These are phyloP conservation scores for Pezizomycotina sp. DNA, from an alignment of 2,329 filamentous ascomycete genomes.

Conservation along the genomic window DNA sequence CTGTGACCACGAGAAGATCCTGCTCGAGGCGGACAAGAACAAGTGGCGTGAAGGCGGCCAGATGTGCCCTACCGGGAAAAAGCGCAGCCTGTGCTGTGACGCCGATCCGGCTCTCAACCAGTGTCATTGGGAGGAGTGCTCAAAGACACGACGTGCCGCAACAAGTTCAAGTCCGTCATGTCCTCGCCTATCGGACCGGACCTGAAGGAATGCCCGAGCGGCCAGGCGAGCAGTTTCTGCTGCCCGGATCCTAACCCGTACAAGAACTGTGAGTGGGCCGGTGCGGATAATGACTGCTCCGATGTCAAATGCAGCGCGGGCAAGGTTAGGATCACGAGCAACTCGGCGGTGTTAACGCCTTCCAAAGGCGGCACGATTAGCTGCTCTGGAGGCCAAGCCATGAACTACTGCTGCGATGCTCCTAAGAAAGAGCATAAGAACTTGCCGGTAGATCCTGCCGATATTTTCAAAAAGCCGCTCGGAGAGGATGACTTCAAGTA, in stretches of 20 bases:
- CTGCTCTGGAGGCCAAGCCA: constrained; percentile 2
- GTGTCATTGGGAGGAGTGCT: not conserved
- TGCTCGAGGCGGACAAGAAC: too few species aligned
- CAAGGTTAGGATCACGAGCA: constrained; percentile 5
- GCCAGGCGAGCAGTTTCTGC: constrained; percentile 4
- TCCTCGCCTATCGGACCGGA: constrained; percentile 2
- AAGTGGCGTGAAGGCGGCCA: too few species aligned
- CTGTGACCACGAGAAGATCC: too few species aligned
- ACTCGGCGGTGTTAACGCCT: not conserved
- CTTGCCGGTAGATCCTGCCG: constrained; percentile 4
- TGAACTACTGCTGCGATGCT: constrained; percentile 5
- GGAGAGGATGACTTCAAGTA: constrained; percentile 6
- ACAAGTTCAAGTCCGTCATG: not conserved
- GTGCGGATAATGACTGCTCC: constrained; percentile 4
- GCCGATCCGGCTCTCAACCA: constrained; percentile 3
- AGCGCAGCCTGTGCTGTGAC: constrained; percentile 4
- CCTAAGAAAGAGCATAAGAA: constrained; percentile 5
- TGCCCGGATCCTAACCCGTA: constrained; percentile 4
- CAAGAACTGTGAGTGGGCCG: constrained; percentile 6
- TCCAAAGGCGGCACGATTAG: constrained; percentile 1
- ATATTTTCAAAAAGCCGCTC: constrained; percentile 4
- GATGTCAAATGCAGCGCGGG: constrained; percentile 4
- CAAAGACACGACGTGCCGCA: too few species aligned
- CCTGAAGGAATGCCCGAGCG: constrained; percentile 1
- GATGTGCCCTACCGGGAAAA: too few species aligned